Evolutionary conservation across 805 yeast genomes (phyloP).

Genomic region (Monosporozyma solicola): DNA sequence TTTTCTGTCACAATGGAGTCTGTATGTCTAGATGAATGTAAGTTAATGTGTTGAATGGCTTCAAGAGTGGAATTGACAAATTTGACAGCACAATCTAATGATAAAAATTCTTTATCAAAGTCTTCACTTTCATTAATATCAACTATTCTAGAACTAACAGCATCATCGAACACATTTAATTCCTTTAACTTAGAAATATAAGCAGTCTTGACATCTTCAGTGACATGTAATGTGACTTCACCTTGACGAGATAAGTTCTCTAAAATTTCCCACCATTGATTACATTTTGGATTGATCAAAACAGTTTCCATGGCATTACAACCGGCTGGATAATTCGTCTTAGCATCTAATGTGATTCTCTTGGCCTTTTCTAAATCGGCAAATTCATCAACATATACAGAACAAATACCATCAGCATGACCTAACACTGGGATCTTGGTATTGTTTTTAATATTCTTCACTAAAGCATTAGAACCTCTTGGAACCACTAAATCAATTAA

Average conservation of each 20-base stretch:
- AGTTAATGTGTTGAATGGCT: constrained; percentile 82
- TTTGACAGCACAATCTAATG: constrained; percentile 72
- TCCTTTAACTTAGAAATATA: constrained; percentile 19
- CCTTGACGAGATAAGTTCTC: constrained; percentile 46
- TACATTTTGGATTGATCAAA: constrained; percentile 39
- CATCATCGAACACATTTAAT: constrained; percentile 8
- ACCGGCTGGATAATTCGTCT: constrained; percentile 98
- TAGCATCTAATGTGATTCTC: constrained; percentile 71
- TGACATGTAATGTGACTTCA: constrained; percentile 61
- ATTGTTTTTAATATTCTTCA: constrained; percentile 70
- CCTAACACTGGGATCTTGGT: constrained; percentile 97
- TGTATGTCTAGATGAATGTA: constrained; percentile 93
- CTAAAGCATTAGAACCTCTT: constrained; percentile 92
- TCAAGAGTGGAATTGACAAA: constrained; percentile 48
- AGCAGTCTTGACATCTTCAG: constrained; percentile 37
- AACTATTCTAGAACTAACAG: constrained; percentile 25
- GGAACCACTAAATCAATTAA: constrained; percentile 95
- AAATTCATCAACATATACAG: constrained; percentile 69
- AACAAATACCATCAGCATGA: constrained; percentile 97
- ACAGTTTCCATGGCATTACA: constrained; percentile 94
- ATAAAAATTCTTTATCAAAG: constrained; percentile 75
- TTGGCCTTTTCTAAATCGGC: constrained; percentile 75
- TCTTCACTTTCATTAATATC: constrained; percentile 44
- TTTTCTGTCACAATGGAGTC: constrained; percentile 82
- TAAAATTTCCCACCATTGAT: constrained; percentile 33